A percentile compares a stretch with the other conserved stretches of the same genome.
These are phyloP conservation scores for Carallia pectinifolia DNA, from an alignment of 345 rosid genomes.

Conservation along the genomic window DNA sequence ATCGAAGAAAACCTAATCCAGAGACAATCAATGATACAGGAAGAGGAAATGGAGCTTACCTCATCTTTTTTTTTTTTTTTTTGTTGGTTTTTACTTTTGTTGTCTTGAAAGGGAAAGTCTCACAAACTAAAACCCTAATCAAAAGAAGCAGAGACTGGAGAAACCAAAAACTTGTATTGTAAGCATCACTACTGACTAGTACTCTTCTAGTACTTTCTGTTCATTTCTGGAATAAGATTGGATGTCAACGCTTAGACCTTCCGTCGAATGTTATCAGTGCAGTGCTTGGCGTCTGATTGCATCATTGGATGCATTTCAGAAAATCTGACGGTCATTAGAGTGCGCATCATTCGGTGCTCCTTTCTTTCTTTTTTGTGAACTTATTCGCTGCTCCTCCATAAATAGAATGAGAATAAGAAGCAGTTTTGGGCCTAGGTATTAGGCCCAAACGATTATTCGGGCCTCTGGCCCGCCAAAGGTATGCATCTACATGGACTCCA, in stretches of 20 bases:
- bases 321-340: not conserved
- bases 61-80: slow-evolving; percentile 16
- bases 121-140: slow-evolving; percentile 33
- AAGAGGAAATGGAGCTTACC: slow-evolving; percentile 25
- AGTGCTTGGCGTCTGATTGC: not conserved
- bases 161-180: not conserved
- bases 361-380: too few species aligned
- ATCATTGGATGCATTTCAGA: not conserved
- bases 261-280: not conserved
- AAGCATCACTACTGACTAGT: not conserved
- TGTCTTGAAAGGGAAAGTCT: slow-evolving; percentile 19
- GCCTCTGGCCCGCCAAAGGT: too few species aligned
- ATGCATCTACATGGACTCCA: too few species aligned
- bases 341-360: too few species aligned
- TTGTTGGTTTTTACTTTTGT: too few species aligned
- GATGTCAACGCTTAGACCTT: not conserved
- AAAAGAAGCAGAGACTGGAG: slow-evolving; percentile 1
- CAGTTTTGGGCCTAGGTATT: too few species aligned
- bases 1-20: not conserved
- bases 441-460: too few species aligned
- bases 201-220: slow-evolving; percentile 7
- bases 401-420: not conserved
- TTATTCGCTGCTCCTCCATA: too few species aligned
- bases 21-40: not conserved
- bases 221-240: not conserved